Percentiles rank a stretch among this genome's conserved stretches.
Conservation (phyloP, 768 basidiomycete genomes). For the Amanita fuliginea region DNA sequence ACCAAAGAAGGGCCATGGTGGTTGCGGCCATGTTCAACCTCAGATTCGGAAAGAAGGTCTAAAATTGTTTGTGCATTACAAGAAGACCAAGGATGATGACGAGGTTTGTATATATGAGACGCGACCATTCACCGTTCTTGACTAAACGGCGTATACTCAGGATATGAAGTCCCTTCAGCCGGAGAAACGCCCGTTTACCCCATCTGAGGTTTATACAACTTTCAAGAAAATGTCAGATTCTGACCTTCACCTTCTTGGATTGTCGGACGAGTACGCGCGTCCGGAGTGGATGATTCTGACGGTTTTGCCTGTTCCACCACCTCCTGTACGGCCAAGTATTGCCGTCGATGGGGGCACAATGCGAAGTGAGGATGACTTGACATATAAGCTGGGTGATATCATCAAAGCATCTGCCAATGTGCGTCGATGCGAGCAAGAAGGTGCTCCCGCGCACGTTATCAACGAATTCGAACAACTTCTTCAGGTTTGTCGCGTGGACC, state of each 20-base stretch:
- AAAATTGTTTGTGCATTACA: constrained; percentile 91
- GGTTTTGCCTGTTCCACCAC: constrained; percentile 94
- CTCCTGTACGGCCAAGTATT: constrained; percentile 96
- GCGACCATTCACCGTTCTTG: constrained; percentile 7
- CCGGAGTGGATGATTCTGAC: constrained; percentile 99
- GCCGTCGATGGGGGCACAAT: constrained; percentile 94
- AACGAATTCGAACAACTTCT: constrained; percentile 93
- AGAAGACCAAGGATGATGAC: constrained; percentile 88
- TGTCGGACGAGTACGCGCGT: constrained; percentile 91
- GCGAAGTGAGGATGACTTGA: constrained; percentile 97
- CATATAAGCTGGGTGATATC: constrained; percentile 95
- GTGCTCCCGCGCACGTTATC: constrained; percentile 92
- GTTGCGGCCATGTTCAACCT: constrained; percentile 91
- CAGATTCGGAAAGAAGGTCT: constrained; percentile 87
- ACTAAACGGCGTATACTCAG: constrained; percentile 24
- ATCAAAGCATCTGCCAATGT: constrained; percentile 93
- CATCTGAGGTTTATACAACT: constrained; percentile 86
- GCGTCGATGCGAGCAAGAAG: constrained; percentile 88
- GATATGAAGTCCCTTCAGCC: constrained; percentile 74
- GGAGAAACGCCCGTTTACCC: constrained; percentile 73
- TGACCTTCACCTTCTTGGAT: constrained; percentile 81
- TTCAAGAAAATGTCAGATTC: constrained; percentile 91
- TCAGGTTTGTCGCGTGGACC: constrained; percentile 46
- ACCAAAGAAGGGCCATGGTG: constrained; percentile 87
- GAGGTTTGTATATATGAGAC: constrained; percentile 49